Conservation (phyloP, 2,329 filamentous ascomycete species). For the Pseudopyrenochaeta lycopersici region DNA sequence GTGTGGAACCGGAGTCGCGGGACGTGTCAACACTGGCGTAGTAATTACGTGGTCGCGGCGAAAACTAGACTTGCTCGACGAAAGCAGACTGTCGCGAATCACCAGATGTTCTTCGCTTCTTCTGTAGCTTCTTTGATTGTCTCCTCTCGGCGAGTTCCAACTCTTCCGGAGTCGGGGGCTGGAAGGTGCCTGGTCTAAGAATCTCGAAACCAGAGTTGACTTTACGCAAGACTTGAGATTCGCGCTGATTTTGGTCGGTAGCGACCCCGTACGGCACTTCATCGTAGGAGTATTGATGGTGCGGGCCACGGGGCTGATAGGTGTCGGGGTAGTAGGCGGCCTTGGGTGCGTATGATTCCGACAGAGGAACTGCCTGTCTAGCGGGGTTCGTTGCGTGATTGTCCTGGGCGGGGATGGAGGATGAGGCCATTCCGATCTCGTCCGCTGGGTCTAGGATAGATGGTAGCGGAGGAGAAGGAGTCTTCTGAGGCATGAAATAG, state of each 20-base stretch:
- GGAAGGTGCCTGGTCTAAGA: conserved; percentile 50
- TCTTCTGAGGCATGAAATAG: conserved; percentile 49
- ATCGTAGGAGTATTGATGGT: conserved; percentile 47
- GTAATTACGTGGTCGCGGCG: conserved; percentile 10
- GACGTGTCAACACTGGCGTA: conserved; percentile 14
- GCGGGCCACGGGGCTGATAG: conserved; percentile 49
- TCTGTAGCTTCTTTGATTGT: conserved; percentile 53
- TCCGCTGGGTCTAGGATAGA: conserved; percentile 23
- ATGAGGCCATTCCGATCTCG: conserved; percentile 10
- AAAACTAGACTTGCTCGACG: conserved; percentile 45
- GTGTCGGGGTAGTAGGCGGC: conserved; percentile 44
- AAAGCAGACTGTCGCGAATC: conserved; percentile 47
- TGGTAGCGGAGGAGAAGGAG: conserved; percentile 45
- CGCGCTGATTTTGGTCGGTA: conserved; percentile 38
- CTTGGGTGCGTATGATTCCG: conserved; percentile 49
- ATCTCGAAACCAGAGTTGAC: conserved; percentile 55
- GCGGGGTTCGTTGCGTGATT: conserved; percentile 31
- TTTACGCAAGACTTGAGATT: conserved; percentile 50
- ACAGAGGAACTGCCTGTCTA: conserved; percentile 45
- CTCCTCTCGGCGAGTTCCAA: conserved; percentile 43
- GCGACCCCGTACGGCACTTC: conserved; percentile 40
- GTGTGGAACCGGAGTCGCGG: conserved; percentile 22
- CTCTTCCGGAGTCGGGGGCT: conserved; percentile 41
- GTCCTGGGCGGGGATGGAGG: conserved; percentile 31
- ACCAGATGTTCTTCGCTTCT: conserved; percentile 49